phyloP scores from a whole-genome alignment of 305 asterid species.

The Fraxinus floribunda region DNA sequence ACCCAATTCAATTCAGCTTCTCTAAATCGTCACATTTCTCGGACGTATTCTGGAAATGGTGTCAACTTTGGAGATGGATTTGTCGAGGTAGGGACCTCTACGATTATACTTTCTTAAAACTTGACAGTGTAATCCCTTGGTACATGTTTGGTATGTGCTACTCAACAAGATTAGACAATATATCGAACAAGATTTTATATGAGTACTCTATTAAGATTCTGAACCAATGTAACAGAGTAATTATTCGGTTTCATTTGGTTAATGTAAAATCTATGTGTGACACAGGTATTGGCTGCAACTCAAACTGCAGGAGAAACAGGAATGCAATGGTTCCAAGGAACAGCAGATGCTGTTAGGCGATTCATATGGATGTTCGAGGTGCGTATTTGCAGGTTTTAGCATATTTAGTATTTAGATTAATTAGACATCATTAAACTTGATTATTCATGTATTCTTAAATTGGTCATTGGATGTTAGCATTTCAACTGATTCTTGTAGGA shows the following conservation, averaged over 20 bases:
- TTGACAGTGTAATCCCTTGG: background rate
- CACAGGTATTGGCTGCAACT: conserved; percentile 94
- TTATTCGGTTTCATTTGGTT: background rate
- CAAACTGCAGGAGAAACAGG: conserved; percentile 94
- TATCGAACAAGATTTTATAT: background rate
- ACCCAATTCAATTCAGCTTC: conserved; percentile 96
- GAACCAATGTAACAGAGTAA: background rate
- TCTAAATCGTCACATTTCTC: conserved; percentile 86
- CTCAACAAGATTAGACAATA: background rate
- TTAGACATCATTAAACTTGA: background rate
- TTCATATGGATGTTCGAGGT: conserved; percentile 95
- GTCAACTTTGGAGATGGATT: conserved; percentile 88
- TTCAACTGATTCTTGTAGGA: conserved; percentile 49
- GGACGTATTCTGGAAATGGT: conserved; percentile 92
- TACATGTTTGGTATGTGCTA: background rate
- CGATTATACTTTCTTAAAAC: background rate
- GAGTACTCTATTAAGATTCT: background rate
- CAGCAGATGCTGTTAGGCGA: conserved; percentile 98
- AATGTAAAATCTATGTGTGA: background rate
- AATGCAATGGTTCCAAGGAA: conserved; percentile 91
- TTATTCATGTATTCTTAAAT: conserved; percentile 10
- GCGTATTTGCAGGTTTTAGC: background rate
- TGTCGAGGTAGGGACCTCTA: conserved; percentile 65
- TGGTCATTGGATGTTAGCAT: background rate
- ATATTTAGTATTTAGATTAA: background rate